Evolutionary conservation across 768 basidiomycete genomes (phyloP).

Genomic region (Coprinopsis sp.): DNA sequence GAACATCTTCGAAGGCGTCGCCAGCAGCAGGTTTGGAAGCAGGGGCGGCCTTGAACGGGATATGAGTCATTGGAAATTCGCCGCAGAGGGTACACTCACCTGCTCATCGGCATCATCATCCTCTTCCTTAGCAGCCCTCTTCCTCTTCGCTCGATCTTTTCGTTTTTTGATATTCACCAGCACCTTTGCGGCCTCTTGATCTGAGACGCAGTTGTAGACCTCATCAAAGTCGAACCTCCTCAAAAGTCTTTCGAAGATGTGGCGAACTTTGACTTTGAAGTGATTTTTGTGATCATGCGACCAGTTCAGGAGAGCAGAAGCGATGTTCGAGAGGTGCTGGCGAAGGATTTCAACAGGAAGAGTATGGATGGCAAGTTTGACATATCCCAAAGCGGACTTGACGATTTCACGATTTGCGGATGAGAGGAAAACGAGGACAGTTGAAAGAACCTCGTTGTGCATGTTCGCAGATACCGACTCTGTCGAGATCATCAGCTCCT

Average conservation of each 20-base stretch:
- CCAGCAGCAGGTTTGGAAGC: conserved; percentile 52
- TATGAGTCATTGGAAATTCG: conserved; percentile 4
- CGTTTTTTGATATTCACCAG: conserved; percentile 92
- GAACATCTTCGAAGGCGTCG: conserved; percentile 93
- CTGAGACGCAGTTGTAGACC: conserved; percentile 66
- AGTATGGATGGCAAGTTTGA: conserved; percentile 90
- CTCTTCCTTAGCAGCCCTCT: conserved; percentile 60
- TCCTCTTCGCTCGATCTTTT: conserved; percentile 89
- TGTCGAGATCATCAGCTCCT: conserved; percentile 22
- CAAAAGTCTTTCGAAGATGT: conserved; percentile 95
- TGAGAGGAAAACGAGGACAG: conserved; percentile 84
- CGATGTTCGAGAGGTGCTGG: conserved; percentile 73
- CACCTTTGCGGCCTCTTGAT: conserved; percentile 84
- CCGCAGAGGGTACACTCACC: conserved; percentile 15
- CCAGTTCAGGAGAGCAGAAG: conserved; percentile 85
- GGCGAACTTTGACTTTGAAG: conserved; percentile 94
- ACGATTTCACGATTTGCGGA: conserved; percentile 97
- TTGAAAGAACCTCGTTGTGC: conserved; percentile 80
- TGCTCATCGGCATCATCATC: conserved; percentile 53
- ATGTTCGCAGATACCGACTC: conserved; percentile 67
- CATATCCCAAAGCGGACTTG: conserved; percentile 91
- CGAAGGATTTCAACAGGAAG: conserved; percentile 65
- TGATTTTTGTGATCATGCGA: conserved; percentile 99
- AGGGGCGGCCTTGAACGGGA: conserved; percentile 32
- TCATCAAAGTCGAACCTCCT: conserved; percentile 86